phyloP scores from a whole-genome alignment of 2,329 filamentous ascomycete species.

The Fusarium sp. region DNA sequence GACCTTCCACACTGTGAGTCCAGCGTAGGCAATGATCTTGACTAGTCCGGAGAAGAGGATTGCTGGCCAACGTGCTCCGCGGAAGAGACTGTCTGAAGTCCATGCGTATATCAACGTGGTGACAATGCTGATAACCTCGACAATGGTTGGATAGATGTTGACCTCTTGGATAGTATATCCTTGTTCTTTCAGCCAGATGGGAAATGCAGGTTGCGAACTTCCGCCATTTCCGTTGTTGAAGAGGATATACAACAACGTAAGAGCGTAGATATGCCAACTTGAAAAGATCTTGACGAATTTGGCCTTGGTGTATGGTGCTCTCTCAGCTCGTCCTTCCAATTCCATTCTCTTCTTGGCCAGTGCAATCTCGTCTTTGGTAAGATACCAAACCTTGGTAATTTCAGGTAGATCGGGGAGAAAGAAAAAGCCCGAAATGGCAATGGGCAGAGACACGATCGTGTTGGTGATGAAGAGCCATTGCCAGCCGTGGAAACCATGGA shows the following conservation, averaged over 20 bases:
- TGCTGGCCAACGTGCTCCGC: conserved; percentile 67
- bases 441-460: conserved; percentile 48
- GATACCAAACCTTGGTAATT: conserved; percentile 42
- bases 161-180: conserved; percentile 54
- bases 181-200: conserved; percentile 56
- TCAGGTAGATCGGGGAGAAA: conserved; percentile 46
- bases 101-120: conserved; percentile 70
- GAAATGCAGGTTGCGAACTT: conserved; percentile 63
- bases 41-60: conserved; percentile 63
- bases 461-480: conserved; percentile 51
- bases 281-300: conserved; percentile 68
- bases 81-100: conserved; percentile 67
- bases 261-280: conserved; percentile 69
- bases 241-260: conserved; percentile 66
- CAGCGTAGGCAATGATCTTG: conserved; percentile 53
- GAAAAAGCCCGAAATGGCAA: conserved; percentile 47
- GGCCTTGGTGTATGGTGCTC: conserved; percentile 51
- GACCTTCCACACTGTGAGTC: conserved; percentile 55
- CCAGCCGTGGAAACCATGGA: conserved; percentile 58
- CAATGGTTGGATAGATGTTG: conserved; percentile 67
- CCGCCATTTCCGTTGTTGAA: conserved; percentile 67
- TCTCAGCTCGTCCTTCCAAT: conserved; percentile 55
- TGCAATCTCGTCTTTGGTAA: conserved; percentile 41
- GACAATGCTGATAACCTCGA: conserved; percentile 61
- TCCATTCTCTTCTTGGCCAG: conserved; percentile 45